Evolutionary conservation across 768 basidiomycete genomes (phyloP).

Genomic region (Lentinus brumalis): DNA sequence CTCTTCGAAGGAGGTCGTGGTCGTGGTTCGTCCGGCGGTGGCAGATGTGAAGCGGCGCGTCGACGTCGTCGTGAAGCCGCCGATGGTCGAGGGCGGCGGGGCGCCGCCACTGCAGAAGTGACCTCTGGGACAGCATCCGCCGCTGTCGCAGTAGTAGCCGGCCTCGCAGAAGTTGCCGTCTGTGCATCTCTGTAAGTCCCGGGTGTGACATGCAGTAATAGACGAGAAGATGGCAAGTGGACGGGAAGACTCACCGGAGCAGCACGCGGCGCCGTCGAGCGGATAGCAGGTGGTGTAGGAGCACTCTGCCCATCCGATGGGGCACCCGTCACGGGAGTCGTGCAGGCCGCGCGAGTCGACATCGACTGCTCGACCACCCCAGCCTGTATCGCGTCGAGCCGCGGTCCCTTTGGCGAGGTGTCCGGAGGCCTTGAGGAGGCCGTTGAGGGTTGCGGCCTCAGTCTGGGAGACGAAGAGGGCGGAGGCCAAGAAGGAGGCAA

Average conservation of each 20-base stretch:
- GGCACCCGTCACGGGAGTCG: conserved; percentile 1
- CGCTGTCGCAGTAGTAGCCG: conserved; percentile 9
- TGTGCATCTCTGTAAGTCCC: neutral
- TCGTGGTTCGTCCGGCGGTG: neutral
- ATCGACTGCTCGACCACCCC: no score
- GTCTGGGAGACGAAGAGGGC: no score
- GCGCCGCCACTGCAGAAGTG: conserved; percentile 8
- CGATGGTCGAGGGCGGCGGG: conserved; percentile 6
- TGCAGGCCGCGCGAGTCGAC: no score
- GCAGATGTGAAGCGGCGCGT: neutral
- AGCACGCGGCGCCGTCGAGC: conserved; percentile 17
- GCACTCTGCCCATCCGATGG: conserved; percentile 9
- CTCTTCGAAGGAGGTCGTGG: neutral
- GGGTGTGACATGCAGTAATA: neutral
- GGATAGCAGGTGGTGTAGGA: conserved; percentile 13
- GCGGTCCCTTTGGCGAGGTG: no score
- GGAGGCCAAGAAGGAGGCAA: no score
- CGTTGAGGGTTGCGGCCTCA: no score
- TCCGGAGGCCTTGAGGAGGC: no score
- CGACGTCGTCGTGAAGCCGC: neutral
- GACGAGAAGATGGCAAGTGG: no score
- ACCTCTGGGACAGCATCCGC: conserved; percentile 12
- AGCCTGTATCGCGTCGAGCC: no score
- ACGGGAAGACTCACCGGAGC: conserved; percentile 1
- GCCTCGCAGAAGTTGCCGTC: conserved; percentile 10